phyloP scores from a whole-genome alignment of 2,329 filamentous ascomycete species.

The Trichoderma oligosporum region DNA sequence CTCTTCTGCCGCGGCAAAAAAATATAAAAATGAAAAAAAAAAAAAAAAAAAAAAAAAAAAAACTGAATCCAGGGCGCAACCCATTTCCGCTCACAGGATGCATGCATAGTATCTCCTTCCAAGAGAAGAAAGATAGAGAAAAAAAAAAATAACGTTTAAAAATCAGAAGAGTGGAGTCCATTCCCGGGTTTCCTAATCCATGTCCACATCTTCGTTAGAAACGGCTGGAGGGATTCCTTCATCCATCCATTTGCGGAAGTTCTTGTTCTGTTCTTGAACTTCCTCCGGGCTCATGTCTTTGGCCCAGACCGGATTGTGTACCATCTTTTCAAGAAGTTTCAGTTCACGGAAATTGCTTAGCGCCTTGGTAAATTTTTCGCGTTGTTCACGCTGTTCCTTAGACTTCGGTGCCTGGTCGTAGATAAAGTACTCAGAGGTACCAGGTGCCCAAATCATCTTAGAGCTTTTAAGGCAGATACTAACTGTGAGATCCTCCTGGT shows the following conservation, averaged over 20 bases:
- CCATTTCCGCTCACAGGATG: constrained; percentile 18
- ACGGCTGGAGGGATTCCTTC: constrained; percentile 43
- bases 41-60: background rate
- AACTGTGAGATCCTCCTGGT: constrained; percentile 64
- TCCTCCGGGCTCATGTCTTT: constrained; percentile 74
- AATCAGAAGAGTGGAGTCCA: background rate
- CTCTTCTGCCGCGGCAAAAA: background rate
- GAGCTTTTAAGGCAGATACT: constrained; percentile 75
- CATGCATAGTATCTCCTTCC: background rate
- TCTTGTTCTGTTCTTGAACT: constrained; percentile 69
- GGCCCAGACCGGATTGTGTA: constrained; percentile 77
- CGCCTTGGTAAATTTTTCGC: constrained; percentile 50
- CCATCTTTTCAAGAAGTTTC: constrained; percentile 73
- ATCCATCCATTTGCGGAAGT: constrained; percentile 52
- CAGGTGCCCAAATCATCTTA: constrained; percentile 72
- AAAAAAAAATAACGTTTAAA: constrained; percentile 19
- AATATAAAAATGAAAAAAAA: background rate
- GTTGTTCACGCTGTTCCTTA: constrained; percentile 57
- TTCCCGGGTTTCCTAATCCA: constrained; percentile 26
- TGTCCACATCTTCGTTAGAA: constrained; percentile 33
- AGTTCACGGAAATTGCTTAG: constrained; percentile 60
- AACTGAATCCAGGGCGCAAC: background rate
- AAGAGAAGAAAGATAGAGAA: constrained; percentile 21
- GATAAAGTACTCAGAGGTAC: constrained; percentile 66
- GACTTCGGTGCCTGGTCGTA: constrained; percentile 67